Evolutionary conservation across 2,329 filamentous ascomycete genomes (phyloP).

Genomic region (Phoma sp.): DNA sequence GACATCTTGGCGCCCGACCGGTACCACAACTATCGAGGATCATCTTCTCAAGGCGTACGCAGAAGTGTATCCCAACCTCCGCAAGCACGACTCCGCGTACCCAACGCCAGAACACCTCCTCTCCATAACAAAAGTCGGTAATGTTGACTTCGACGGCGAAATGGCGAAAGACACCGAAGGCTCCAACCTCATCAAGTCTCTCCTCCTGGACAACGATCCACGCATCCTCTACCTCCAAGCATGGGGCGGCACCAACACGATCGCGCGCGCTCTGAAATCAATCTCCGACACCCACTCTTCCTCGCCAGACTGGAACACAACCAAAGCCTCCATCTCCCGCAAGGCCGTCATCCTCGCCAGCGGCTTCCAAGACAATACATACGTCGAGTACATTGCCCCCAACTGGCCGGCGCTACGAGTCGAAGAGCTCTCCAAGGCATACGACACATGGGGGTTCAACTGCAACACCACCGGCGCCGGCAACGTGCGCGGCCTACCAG

Average conservation of each 20-base stretch:
- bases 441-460: conserved; percentile 20
- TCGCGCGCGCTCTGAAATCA: conserved; percentile 19
- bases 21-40: conserved; percentile 14
- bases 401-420: conserved; percentile 16
- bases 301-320: neutral
- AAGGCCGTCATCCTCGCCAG: conserved; percentile 20
- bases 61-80: conserved; percentile 15
- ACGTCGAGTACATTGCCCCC: conserved; percentile 13
- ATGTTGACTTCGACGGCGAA: conserved; percentile 19
- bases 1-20: conserved; percentile 18
- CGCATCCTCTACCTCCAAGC: conserved; percentile 19
- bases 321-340: conserved; percentile 4
- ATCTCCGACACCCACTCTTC: conserved; percentile 3
- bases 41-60: conserved; percentile 15
- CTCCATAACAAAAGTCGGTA: conserved; percentile 15
- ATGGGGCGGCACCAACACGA: conserved; percentile 22
- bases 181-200: conserved; percentile 14
- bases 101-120: conserved; percentile 12
- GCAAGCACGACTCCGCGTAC: conserved; percentile 10
- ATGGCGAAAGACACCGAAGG: conserved; percentile 18
- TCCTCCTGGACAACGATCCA: conserved; percentile 16
- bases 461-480: conserved; percentile 12
- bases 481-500: conserved; percentile 16
- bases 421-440: conserved; percentile 10
- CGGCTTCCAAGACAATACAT: conserved; percentile 19